phyloP scores from a whole-genome alignment of 2,329 filamentous ascomycete genomes.

The Blumeria graminis region DNA sequence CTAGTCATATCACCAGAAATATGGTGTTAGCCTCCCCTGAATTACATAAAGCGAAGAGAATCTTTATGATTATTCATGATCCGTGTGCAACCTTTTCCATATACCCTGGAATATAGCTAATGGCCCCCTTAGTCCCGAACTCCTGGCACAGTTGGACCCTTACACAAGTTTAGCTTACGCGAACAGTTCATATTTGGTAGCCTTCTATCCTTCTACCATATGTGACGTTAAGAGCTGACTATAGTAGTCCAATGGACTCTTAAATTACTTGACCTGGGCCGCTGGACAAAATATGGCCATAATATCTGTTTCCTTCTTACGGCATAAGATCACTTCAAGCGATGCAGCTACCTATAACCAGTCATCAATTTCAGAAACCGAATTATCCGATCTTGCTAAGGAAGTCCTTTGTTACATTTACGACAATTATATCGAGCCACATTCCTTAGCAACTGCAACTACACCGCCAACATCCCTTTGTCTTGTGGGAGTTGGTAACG shows the following conservation, averaged over 20 bases:
- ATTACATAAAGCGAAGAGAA: slow-evolving; percentile 37
- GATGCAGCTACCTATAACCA: slow-evolving; percentile 2
- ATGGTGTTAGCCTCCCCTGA: slow-evolving; percentile 63
- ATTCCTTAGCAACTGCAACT: slow-evolving; percentile 15
- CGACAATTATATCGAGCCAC: slow-evolving; percentile 75
- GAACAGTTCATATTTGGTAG: slow-evolving; percentile 74
- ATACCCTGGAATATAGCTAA: background rate
- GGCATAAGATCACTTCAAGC: slow-evolving; percentile 26
- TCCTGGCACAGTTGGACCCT: slow-evolving; percentile 41
- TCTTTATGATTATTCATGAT: slow-evolving; percentile 78
- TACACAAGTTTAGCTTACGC: slow-evolving; percentile 51
- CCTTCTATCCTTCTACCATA: slow-evolving; percentile 16
- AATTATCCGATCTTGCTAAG: slow-evolving; percentile 16
- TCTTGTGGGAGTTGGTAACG: slow-evolving; percentile 71
- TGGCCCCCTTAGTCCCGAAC: slow-evolving; percentile 30
- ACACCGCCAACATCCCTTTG: slow-evolving; percentile 52
- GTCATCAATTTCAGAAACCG: background rate
- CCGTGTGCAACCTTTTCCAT: slow-evolving; percentile 30
- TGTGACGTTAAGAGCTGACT: slow-evolving; percentile 10
- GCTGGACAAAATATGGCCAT: slow-evolving; percentile 52
- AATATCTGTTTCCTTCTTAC: slow-evolving; percentile 79
- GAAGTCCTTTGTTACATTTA: slow-evolving; percentile 70
- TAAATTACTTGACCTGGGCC: slow-evolving; percentile 69
- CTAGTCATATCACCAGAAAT: slow-evolving; percentile 56
- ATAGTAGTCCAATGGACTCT: slow-evolving; percentile 53